phyloP scores from a whole-genome alignment of 305 asterid genomes.

The Solanum hybrid region DNA sequence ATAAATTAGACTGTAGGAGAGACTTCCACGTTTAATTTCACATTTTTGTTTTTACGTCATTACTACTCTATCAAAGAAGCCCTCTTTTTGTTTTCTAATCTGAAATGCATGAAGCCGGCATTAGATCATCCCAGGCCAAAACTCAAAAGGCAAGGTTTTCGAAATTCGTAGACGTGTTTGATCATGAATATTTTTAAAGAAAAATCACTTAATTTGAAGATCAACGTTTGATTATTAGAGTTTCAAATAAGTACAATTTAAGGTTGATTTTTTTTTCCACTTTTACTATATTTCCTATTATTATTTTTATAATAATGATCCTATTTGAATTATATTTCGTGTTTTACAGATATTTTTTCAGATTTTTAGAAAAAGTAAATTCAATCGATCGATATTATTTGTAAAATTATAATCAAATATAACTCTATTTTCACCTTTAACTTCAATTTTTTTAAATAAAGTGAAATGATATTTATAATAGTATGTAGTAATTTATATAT shows the following conservation, averaged over 20 bases:
- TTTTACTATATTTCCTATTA: background rate
- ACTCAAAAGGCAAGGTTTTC: background rate
- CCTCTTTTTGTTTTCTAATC: background rate
- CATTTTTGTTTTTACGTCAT: background rate
- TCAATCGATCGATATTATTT: background rate
- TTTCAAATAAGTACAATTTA: no score
- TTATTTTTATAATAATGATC: background rate
- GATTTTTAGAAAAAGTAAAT: background rate
- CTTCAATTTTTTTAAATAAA: no score
- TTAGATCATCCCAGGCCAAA: background rate
- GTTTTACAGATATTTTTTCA: no score
- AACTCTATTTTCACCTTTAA: no score
- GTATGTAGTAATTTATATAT: background rate
- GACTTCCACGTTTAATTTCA: background rate
- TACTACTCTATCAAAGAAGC: background rate
- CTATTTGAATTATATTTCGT: no score
- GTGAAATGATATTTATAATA: background rate
- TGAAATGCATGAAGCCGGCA: background rate
- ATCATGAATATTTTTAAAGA: no score
- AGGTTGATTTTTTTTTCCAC: background rate
- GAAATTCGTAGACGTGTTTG: background rate
- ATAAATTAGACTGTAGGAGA: background rate
- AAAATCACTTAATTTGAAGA: no score
- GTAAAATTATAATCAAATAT: no score
- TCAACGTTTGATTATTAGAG: no score